phyloP scores from a whole-genome alignment of 176 grass and related monocot species.

The Ensete ventricosum region DNA sequence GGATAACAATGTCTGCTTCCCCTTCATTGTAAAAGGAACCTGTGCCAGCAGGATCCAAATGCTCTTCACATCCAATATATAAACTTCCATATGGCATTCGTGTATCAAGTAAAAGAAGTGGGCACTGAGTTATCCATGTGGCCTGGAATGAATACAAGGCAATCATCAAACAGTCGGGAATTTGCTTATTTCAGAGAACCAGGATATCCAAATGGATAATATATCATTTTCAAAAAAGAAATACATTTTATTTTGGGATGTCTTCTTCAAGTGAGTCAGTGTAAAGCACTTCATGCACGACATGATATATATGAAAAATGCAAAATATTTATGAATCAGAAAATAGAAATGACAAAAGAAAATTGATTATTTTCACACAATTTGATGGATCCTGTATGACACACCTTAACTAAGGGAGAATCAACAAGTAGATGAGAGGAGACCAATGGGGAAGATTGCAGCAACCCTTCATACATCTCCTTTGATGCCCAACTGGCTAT shows the following conservation, averaged over 20 bases:
- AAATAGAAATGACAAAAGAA: slow-evolving; percentile 2
- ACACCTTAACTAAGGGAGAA: slow-evolving; percentile 84
- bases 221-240: neutral
- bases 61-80: slow-evolving; percentile 59
- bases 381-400: slow-evolving; percentile 2
- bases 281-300: neutral
- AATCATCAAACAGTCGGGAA: slow-evolving; percentile 14
- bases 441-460: slow-evolving; percentile 58
- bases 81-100: slow-evolving; percentile 69
- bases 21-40: slow-evolving; percentile 95
- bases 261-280: slow-evolving; percentile 1
- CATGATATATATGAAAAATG: neutral
- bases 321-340: neutral
- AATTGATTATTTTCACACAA: neutral
- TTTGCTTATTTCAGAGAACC: neutral
- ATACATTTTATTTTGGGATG: too few species aligned
- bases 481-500: slow-evolving; percentile 94
- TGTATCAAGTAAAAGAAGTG: slow-evolving; percentile 82
- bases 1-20: slow-evolving; percentile 82
- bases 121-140: slow-evolving; percentile 76
- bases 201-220: neutral
- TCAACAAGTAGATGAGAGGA: slow-evolving; percentile 86
- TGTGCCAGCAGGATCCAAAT: slow-evolving; percentile 80
- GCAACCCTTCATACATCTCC: slow-evolving; percentile 79
- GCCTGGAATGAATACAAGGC: slow-evolving; percentile 39